These are phyloP conservation scores for Naganishia sp. DNA, from an alignment of 1,284 basidiomycete species.

Conservation along the genomic window DNA sequence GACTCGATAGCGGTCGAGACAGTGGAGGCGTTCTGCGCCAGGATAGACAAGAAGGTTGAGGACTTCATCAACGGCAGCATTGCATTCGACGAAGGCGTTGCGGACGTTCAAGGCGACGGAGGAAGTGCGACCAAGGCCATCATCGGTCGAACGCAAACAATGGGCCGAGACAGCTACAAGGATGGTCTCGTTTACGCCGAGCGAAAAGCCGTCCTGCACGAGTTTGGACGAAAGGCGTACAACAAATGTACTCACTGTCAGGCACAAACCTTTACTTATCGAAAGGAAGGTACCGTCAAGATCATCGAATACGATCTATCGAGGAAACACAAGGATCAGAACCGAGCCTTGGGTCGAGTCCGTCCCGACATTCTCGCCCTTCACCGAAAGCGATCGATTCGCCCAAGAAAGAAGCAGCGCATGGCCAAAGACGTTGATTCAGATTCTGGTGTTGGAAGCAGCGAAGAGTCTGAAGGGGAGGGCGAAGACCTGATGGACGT, in stretches of 20 bases:
- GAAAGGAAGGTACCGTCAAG: slow-evolving; percentile 92
- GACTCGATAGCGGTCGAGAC: slow-evolving; percentile 55
- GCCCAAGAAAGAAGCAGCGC: slow-evolving; percentile 31
- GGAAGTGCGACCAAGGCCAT: slow-evolving; percentile 8
- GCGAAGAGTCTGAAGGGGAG: slow-evolving; percentile 46
- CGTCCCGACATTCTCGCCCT: slow-evolving; percentile 67
- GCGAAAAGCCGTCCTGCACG: slow-evolving; percentile 76
- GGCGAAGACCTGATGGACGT: slow-evolving; percentile 61
- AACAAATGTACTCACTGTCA: slow-evolving; percentile 76
- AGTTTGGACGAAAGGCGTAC: slow-evolving; percentile 72
- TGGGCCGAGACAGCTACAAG: slow-evolving; percentile 81
- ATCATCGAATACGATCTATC: slow-evolving; percentile 90
- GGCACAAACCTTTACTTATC: slow-evolving; percentile 84
- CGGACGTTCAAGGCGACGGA: slow-evolving; percentile 18
- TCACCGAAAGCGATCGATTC: slow-evolving; percentile 34
- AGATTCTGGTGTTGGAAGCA: slow-evolving; percentile 49
- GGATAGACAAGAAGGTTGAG: slow-evolving; percentile 73
- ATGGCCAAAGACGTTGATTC: slow-evolving; percentile 40
- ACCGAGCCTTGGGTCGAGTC: slow-evolving; percentile 61
- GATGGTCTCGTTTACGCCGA: slow-evolving; percentile 83
- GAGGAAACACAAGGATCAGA: slow-evolving; percentile 71
- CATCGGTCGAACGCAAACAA: slow-evolving; percentile 44
- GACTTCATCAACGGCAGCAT: slow-evolving; percentile 57
- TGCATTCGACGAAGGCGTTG: slow-evolving; percentile 29
- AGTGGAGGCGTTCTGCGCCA: slow-evolving; percentile 65